Base-by-base conservation (phyloP, 352 stramenopile genomes). In the Pythium guiyangense region DNA sequence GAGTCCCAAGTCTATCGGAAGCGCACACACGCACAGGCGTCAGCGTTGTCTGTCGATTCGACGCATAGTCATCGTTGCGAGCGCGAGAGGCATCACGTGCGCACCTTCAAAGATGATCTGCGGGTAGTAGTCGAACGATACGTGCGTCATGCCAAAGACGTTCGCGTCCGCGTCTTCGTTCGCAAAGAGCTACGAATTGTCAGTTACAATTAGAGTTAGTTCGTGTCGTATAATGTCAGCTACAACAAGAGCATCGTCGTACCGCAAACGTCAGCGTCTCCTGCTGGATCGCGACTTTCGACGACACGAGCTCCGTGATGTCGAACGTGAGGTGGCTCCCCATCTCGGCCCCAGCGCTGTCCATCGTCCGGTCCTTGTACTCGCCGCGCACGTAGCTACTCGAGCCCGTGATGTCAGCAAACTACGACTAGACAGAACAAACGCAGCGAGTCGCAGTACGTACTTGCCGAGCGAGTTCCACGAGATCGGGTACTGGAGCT, bases 101-200 rank as follows among this genome's bases (percentile, higher is more conserved):
- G 22, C 26, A 85, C 74, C 74, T 80, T 93, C 84, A 22, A 93
- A 71, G 25, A 88, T 71, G 18, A 93, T 86, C 64, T 89, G 77
- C 27, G 84, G 80, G 66, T 85, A 91, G 52, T 90, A 86, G 55
- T 87, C 80, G 20, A 73, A 66, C 2, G 71, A 69, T 27, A 76
- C 71, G 60, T 87, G 71, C 52, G 79, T 71, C 47, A 86, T 78
- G 51, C 80, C 79, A 39, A 73, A 84, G 25, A 90, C 46, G 22
- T 73, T 71, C 25, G 73, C 83, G 11, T 84, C 68, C 1, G 62
- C 71, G 37, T 91, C 71, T 29, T 76, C 71, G 35, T 73, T 56
- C 11, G 66, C 54, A n/a, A 83, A 77, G 9, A 92, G 49, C 73
- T 84, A 59, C 9, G 39, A 47, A 47, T 15, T 14, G 17, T 47